These are phyloP conservation scores for Pyricularia grisea DNA, from an alignment of 2,329 filamentous ascomycete genomes.

Conservation along the genomic window DNA sequence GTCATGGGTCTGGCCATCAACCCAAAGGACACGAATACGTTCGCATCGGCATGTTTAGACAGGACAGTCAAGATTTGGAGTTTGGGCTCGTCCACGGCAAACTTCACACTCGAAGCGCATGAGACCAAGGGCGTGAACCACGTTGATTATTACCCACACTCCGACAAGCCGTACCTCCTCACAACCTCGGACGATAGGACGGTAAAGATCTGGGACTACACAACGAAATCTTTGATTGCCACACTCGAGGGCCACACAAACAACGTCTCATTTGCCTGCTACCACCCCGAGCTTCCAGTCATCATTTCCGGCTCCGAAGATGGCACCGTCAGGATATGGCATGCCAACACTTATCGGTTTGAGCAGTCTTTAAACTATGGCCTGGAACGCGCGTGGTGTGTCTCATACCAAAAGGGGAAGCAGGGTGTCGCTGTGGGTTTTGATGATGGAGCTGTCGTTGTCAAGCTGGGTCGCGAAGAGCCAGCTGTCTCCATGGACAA, in stretches of 20 bases:
- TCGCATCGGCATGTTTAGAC: slow-evolving; percentile 91
- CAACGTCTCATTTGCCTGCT: slow-evolving; percentile 97
- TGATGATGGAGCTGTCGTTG: slow-evolving; percentile 93
- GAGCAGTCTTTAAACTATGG: slow-evolving; percentile 96
- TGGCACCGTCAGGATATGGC: slow-evolving; percentile 96
- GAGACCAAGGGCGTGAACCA: slow-evolving; percentile 97
- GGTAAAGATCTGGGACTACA: slow-evolving; percentile 99
- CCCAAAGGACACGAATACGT: slow-evolving; percentile 88
- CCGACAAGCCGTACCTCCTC: slow-evolving; percentile 76
- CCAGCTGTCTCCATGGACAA: slow-evolving; percentile 96
- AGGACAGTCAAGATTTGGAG: slow-evolving; percentile 74
- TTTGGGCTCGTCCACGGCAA: slow-evolving; percentile 83
- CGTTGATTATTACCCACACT: slow-evolving; percentile 78
- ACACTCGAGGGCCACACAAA: slow-evolving; percentile 95
- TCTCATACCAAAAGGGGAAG: slow-evolving; percentile 87
- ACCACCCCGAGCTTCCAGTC: slow-evolving; percentile 91
- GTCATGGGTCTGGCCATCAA: slow-evolving; percentile 97
- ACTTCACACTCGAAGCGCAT: slow-evolving; percentile 94
- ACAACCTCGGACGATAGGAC: slow-evolving; percentile 95
- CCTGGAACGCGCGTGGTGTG: slow-evolving; percentile 93
- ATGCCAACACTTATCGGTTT: slow-evolving; percentile 92
- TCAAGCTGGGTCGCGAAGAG: slow-evolving; percentile 95
- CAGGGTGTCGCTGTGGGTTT: slow-evolving; percentile 94
- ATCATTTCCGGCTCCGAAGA: slow-evolving; percentile 98
- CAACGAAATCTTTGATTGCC: slow-evolving; percentile 92